Evolutionary conservation across 768 basidiomycete genomes (phyloP), one percentile per base, ranked within the genome.

Genomic region (Amanita subjunquillea): DNA sequence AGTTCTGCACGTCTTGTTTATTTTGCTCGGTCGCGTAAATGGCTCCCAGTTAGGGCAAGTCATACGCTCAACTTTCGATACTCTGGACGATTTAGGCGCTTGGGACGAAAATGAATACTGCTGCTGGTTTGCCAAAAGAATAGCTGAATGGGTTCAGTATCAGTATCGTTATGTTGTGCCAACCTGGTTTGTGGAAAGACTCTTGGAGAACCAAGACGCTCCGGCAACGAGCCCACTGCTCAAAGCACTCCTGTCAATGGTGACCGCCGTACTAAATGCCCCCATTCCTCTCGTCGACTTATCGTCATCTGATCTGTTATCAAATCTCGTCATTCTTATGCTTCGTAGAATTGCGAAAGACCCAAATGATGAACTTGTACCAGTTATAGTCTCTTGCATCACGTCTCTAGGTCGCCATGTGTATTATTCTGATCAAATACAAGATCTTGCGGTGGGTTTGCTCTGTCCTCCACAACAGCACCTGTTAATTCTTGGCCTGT

Each of bases 341-440:
- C 69, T 92, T 37, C 86, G 88, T 39, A 75, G 87, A 42, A 73
- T 83, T 25, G 71, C 79, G 1, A 69, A 83, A 30, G 75, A 83
- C 54, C 69, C 77, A 1, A 68, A 78, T 9, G 91, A 94, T 58
- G 55, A 72, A 6, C 71, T 91, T 8, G 69, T 97, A 9, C 75
- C 81, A 0, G 65, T 76, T 6, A 64, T 93, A 48, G 85, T 93
- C 6, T 74, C 82, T 51, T 86, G 87, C 61, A 85, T 94, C 40
- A 74, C 86, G 2, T 88, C 92, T 0, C 72, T 97, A 9, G 91
- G 91, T 34, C 82, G 86, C 9, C 92, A 95, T 61, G 83, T 95
- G 50, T 94, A 96, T 70, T 97, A 97, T 62, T 87, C 91, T 37
- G 94, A 96, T 65, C 94, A 97, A 67, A 91, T 93, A 47, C 90